Base-by-base conservation (phyloP, 2,329 filamentous ascomycete genomes). In the Cladosporium oxysporum region DNA sequence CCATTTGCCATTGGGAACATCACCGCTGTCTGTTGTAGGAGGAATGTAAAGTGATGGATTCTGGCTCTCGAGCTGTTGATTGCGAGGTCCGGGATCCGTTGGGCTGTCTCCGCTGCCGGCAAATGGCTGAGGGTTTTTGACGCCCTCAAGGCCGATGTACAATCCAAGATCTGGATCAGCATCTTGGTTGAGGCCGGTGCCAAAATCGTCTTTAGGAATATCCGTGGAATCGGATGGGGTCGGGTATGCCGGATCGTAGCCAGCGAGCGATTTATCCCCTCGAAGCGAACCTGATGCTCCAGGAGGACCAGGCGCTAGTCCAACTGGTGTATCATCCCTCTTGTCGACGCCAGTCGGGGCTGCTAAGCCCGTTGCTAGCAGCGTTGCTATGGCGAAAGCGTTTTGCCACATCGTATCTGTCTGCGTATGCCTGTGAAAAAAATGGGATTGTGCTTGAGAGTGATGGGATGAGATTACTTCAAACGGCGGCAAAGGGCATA, bases 101-200 rank as follows among this genome's bases (percentile, higher is more conserved):
- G 78, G 77, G 3, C 70, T 71, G n/a, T 74, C 74, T 7, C 69
- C 74, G 18, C 73, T 71, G n/a, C 78, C 78, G 41, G 76, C 73
- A 29, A 80, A 78, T 0, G 78, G 79, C 49, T 80, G 79, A 4
- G 78, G 78, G 59, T 80, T 79, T 67, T 79, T 75, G 3, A 79
- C 74, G 18, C 73, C 71, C 0, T 73, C 72, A 2, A 80, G 70
- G 60, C 79, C 77, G 26, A 80, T 74, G 65, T 77, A 79, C 2
- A 81, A 67, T 5, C 79, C 78, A 7, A 79, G 71, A 26, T 79
- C 72, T 28, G 73, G 65, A 58, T 80, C 74, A 62, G 74, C 75
- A 3, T 72, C 71, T 60, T 81, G 79, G n/a, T 74, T 77, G 5
- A 73, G 71, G 31, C 74, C 77, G 11, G 79, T 69, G 60, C 77